A percentile compares a stretch with the other conserved stretches of the same genome.
Evolutionary conservation across 306 rosid genomes (phyloP).

Genomic region (Datisca glomerata): DNA sequence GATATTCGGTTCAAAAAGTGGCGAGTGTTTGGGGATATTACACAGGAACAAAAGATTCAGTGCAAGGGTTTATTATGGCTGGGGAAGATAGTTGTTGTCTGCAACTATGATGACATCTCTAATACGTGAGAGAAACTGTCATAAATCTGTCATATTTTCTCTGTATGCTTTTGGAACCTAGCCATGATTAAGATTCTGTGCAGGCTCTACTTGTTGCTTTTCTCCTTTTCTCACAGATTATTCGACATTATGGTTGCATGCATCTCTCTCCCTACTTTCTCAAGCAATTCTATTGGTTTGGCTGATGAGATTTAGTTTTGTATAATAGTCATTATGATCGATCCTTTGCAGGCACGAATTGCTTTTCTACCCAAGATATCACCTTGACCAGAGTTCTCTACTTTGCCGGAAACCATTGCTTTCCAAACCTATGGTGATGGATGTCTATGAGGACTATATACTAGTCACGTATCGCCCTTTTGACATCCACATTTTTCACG

Average conservation of each 20-base stretch:
- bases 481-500: conserved; percentile 88
- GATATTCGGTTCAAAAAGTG: conserved; percentile 81
- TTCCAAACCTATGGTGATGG: conserved; percentile 96
- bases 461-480: conserved; percentile 84
- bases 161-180: conserved; percentile 1
- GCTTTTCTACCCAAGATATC: conserved; percentile 94
- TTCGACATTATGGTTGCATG: too few relatives aligned
- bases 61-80: conserved; percentile 94
- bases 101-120: conserved; percentile 81
- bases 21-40: conserved; percentile 94
- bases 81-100: conserved; percentile 94
- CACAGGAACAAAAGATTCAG: conserved; percentile 87
- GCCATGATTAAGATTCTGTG: too few relatives aligned
- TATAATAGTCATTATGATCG: conserved; percentile 10
- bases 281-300: too few relatives aligned
- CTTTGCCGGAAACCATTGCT: conserved; percentile 75
- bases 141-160: too few relatives aligned
- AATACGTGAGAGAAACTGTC: conserved; percentile 50
- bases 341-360: conserved; percentile 70
- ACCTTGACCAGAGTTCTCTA: conserved; percentile 95
- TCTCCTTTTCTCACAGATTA: too few relatives aligned
- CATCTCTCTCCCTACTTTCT: too few relatives aligned
- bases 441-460: conserved; percentile 83
- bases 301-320: too few relatives aligned
- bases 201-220: too few relatives aligned